Percentiles rank a stretch among this genome's conserved stretches.
These are phyloP conservation scores for Macrolepiota fuliginosa DNA, from an alignment of 768 basidiomycete species.

Conservation along the genomic window DNA sequence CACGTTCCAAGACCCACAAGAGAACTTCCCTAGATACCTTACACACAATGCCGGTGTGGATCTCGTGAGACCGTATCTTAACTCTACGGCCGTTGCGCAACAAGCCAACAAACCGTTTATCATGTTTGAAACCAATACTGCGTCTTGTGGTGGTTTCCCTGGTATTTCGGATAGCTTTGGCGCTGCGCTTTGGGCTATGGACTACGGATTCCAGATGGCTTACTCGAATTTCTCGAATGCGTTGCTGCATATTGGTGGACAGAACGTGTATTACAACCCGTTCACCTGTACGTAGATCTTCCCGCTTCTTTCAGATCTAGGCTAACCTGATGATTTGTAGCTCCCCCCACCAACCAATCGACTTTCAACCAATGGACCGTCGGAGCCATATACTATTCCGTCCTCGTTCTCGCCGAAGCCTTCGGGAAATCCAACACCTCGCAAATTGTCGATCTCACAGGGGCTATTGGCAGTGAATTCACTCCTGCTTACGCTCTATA, in stretches of 20 bases:
- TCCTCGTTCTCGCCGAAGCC: slow-evolving; percentile 66
- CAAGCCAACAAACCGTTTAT: slow-evolving; percentile 45
- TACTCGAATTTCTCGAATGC: slow-evolving; percentile 54
- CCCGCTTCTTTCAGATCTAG: not conserved
- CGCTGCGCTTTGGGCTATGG: slow-evolving; percentile 63
- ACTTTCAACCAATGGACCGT: slow-evolving; percentile 68
- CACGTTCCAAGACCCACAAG: slow-evolving; percentile 36
- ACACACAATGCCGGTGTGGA: slow-evolving; percentile 51
- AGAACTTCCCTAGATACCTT: slow-evolving; percentile 52
- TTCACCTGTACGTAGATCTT: slow-evolving; percentile 49
- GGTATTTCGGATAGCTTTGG: slow-evolving; percentile 64
- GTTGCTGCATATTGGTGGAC: slow-evolving; percentile 61
- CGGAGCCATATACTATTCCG: slow-evolving; percentile 72
- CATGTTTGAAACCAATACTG: slow-evolving; percentile 74
- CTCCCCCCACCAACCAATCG: slow-evolving; percentile 54
- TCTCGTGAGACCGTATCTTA: slow-evolving; percentile 52
- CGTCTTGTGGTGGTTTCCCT: slow-evolving; percentile 66
- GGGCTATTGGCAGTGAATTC: slow-evolving; percentile 45
- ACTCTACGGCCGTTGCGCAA: slow-evolving; percentile 44
- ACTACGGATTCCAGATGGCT: slow-evolving; percentile 64
- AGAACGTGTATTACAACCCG: slow-evolving; percentile 67
- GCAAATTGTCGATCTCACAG: slow-evolving; percentile 65
- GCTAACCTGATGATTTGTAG: slow-evolving; percentile 13
- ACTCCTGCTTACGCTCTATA: slow-evolving; percentile 76
- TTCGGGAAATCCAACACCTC: slow-evolving; percentile 65